Conservation (phyloP, 31 red algal genomes). For the Endocladia muricata region DNA sequence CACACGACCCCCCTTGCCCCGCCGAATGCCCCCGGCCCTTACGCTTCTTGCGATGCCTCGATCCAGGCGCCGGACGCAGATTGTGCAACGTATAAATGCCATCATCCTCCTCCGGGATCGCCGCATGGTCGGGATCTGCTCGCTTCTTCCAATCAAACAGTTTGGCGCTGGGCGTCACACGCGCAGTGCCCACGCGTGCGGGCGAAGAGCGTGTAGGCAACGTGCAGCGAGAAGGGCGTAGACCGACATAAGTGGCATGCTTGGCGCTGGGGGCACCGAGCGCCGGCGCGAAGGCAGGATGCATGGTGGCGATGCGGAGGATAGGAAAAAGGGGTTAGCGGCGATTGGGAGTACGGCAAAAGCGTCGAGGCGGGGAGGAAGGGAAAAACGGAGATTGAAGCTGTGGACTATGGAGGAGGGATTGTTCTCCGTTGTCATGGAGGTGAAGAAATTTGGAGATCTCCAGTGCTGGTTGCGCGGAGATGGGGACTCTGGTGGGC, state of each 20-base stretch:
- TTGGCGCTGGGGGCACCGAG: conserved; percentile 37
- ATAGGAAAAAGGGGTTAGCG: neutral
- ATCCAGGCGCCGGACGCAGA: conserved; percentile 85
- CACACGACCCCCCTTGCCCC: conserved; percentile 91
- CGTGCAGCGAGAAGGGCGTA: conserved; percentile 36
- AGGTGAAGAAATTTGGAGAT: conserved; percentile 1
- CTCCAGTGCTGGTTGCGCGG: too few relatives aligned
- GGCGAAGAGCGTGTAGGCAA: conserved; percentile 17
- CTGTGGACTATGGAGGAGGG: too few relatives aligned
- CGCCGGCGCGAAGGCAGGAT: conserved; percentile 38
- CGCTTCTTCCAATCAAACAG: conserved; percentile 96
- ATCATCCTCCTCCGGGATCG: conserved; percentile 32
- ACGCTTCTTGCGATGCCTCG: conserved; percentile 85
- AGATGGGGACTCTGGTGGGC: too few relatives aligned
- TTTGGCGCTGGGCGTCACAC: conserved; percentile 53
- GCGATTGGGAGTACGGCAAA: neutral
- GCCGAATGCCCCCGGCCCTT: conserved; percentile 94
- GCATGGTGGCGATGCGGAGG: conserved; percentile 22
- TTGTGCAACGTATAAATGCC: conserved; percentile 67
- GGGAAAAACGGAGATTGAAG: too few relatives aligned
- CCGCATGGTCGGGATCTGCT: conserved; percentile 26
- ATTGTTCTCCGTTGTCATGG: neutral
- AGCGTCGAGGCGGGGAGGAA: neutral
- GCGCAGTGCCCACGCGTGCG: neutral
- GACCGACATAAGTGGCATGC: conserved; percentile 45